Base-by-base conservation (phyloP, 2,329 filamentous ascomycete genomes). In the Fusarium sp. region DNA sequence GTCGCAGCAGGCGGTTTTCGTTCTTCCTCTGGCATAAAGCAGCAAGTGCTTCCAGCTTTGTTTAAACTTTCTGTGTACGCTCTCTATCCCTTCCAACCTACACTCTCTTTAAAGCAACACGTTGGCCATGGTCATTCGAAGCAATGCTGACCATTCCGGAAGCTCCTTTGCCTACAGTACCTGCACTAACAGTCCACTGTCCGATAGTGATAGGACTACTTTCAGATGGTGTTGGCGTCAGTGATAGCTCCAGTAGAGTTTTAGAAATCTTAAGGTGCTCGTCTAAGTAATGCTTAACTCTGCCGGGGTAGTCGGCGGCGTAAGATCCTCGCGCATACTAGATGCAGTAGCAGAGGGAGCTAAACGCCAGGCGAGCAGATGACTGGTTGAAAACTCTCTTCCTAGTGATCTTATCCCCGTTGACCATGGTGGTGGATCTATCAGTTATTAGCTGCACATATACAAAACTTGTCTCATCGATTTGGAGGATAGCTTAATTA, bases 381-480 rank as follows among this genome's bases (percentile, higher is more conserved):
- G 28, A 23, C 9, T 57, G 28, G 3, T 57, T 57, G 15, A 57
- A 57, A 30, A 57, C 53, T 32, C 38, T 5, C 0, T 58, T 42
- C 0, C 5, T 15, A 0, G 30, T 6, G n/a, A 58, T 32, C 28
- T 21, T 43, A 16, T 42, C 23, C 2, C 54, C 54, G 6, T 44
- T 44, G 0, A 44, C 40, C 42, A 15, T 2, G 12, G 28, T 44
- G 3, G 0, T 5, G 0, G 54, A 30, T 32, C 18, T 58, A 0
- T 19, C 19, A 2, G 54, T 32, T 2, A 32, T 32, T 10, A 18
- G 42, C n/a, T 40, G 52, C 23, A 58, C 40, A 6, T 19, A 42
- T 19, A 44, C 0, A 3, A 42, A 23, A 3, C 54, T 32, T 23
- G 0, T 58, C 2, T 58, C 4, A 6, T 58, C 16, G 0, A 58